Evolutionary conservation across 2,329 filamentous ascomycete species (phyloP), one percentile per base, ranked within the genome.

Genomic region (Aspergillus intermedius): DNA sequence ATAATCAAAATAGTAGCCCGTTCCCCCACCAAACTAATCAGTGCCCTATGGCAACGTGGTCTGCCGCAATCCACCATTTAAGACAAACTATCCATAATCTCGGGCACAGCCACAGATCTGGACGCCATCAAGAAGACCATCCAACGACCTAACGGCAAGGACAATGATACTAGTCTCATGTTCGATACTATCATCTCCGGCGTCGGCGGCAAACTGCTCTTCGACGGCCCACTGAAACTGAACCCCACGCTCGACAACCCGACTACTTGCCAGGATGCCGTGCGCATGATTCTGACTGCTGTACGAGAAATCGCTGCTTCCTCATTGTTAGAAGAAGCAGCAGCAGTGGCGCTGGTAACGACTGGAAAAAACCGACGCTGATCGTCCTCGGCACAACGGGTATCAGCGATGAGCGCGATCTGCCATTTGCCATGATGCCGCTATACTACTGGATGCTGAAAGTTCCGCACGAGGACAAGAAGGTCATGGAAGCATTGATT

Each of bases 131-230:
- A 70, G 34, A 49, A 62, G 13, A 64, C 70, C 17, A 55, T 67
- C 15, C 56, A 60, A 17, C 52, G 58, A 0, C 4, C 21, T 5
- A 22, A 22, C 21, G 21, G 5, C 21, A 42, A 45, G 21, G 58
- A 56, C 25, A 49, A 49, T 19, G 50, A 58, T 1, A 19, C 17
- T 19, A 12, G 10, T 5, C 25, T 9, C 9, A 30, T 30, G 25
- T 74, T 74, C 22, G 68, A 73, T 52, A 62, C 66, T 7, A 73
- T 80, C 48, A 53, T 77, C 42, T 70, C 65, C 25, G 77, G 77
- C 13, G 68, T 81, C 30, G 77, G 77, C 48, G 62, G 60, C 21
- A 55, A 59, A 13, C 64, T 65, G 0, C 44, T 47, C 37, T 55
- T 68, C 9, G 50, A 49, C 3, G 60, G 57, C n/a, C 49, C 64